A percentile compares a stretch with the other conserved stretches of the same genome.
phyloP scores from a whole-genome alignment of 2,329 filamentous ascomycete species.

The Zalaria sp. region DNA sequence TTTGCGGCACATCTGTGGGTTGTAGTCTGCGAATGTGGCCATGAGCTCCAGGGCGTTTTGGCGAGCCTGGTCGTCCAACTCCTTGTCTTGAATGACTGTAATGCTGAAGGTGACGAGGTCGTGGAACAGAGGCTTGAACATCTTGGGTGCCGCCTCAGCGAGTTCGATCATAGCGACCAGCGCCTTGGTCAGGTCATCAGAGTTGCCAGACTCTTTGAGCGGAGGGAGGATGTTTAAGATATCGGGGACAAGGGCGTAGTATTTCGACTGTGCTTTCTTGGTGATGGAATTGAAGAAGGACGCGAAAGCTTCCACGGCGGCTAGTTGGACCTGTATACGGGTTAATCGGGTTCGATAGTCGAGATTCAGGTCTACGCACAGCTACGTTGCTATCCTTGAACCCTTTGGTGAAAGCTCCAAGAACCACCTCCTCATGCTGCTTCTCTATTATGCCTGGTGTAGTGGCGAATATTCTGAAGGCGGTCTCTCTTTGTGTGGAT shows the following conservation, averaged over 20 bases:
- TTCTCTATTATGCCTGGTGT: constrained; percentile 93
- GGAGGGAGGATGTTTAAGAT: constrained; percentile 90
- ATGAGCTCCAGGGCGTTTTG: constrained; percentile 95
- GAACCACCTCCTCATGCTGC: constrained; percentile 83
- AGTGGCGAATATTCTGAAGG: constrained; percentile 88
- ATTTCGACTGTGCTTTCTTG: constrained; percentile 82
- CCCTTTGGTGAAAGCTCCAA: constrained; percentile 76
- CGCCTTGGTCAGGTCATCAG: constrained; percentile 79
- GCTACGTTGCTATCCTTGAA: constrained; percentile 79
- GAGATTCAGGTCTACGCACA: constrained; percentile 32
- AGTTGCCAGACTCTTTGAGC: constrained; percentile 81
- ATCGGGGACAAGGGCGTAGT: constrained; percentile 73
- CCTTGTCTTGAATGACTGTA: constrained; percentile 90
- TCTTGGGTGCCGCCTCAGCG: constrained; percentile 85
- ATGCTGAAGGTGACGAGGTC: constrained; percentile 87
- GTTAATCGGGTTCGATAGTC: constrained; percentile 6
- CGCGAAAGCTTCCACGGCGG: constrained; percentile 92
- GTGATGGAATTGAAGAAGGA: constrained; percentile 84
- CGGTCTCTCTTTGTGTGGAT: constrained; percentile 72
- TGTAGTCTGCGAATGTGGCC: constrained; percentile 94
- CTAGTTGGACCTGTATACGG: constrained; percentile 58
- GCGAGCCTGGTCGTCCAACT: constrained; percentile 74
- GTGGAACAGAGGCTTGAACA: constrained; percentile 93
- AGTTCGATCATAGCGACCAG: constrained; percentile 86
- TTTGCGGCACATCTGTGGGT: constrained; percentile 87